Percentiles rank a stretch among this genome's conserved stretches.
phyloP scores from a whole-genome alignment of 768 basidiomycete species.

The Tulasnella sp. region DNA sequence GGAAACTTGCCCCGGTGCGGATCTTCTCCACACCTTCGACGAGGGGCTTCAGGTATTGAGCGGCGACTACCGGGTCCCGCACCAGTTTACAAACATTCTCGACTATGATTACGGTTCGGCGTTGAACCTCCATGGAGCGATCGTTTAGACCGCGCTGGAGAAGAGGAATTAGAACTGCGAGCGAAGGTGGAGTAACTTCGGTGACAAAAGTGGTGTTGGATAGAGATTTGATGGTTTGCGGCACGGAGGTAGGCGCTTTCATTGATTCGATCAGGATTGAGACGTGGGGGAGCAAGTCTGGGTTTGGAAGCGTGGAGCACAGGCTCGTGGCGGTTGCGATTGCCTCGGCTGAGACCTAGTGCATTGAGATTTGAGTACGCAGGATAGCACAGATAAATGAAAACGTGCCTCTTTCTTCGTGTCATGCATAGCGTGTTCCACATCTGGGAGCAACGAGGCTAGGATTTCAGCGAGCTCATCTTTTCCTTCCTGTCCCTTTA shows the following conservation, averaged over 20 bases:
- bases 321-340: slow-evolving; percentile 85
- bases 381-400: slow-evolving; percentile 1
- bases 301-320: slow-evolving; percentile 86
- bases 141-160: slow-evolving; percentile 88
- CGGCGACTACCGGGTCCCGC: slow-evolving; percentile 83
- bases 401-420: slow-evolving; percentile 82
- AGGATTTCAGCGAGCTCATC: slow-evolving; percentile 80
- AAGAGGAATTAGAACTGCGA: slow-evolving; percentile 92
- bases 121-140: slow-evolving; percentile 93
- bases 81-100: slow-evolving; percentile 98
- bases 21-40: slow-evolving; percentile 90
- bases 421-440: slow-evolving; percentile 92
- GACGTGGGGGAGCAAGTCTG: slow-evolving; percentile 86
- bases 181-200: slow-evolving; percentile 92
- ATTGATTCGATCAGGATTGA: slow-evolving; percentile 89
- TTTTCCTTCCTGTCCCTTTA: slow-evolving; percentile 48
- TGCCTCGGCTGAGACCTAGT: slow-evolving; percentile 77
- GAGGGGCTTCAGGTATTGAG: slow-evolving; percentile 78
- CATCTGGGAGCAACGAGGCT: slow-evolving; percentile 73
- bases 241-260: slow-evolving; percentile 77
- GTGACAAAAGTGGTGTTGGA: slow-evolving; percentile 95
- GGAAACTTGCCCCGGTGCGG: slow-evolving; percentile 87
- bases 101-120: slow-evolving; percentile 88
- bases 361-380: not conserved
- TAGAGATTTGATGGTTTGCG: slow-evolving; percentile 89